Base-by-base conservation (phyloP, 2,329 filamentous ascomycete genomes). In the Colletotrichum gloeosporioides region DNA sequence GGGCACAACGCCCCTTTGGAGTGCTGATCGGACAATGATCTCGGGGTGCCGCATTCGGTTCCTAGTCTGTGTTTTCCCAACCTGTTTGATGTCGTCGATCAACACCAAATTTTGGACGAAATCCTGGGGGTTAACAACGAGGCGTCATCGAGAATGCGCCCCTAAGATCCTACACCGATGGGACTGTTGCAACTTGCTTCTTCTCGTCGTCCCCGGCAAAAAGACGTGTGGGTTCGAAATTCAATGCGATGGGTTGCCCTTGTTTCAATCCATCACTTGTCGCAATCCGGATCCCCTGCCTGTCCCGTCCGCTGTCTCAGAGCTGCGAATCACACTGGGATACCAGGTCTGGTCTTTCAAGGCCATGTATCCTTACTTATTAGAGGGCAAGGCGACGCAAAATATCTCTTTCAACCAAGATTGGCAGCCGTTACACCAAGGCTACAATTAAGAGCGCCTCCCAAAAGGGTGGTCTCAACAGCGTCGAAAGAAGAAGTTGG, bases 41-140 rank as follows among this genome's bases (percentile, higher is more conserved):
- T 68, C 31, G 69, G 39, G 55, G 73, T 57, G n/a, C 49, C 49
- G 49, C 27, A 4, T n/a, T 44, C 57, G 25, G 32, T 63, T 57
- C 55, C 16, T 34, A 64, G 34, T 67, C 16, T 57, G 44, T 34
- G 57, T 59, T 69, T 65, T 27, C 34, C 59, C 27, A 65, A 55
- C 57, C 57, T 73, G 57, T 64, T 73, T 29, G 36, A 32, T 34
- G 25, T 29, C 22, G 70, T 73, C 29, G 70, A 69, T 76, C 64
- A 65, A 27, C 34, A 49, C 57, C 27, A 69, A 73, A 31, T 13
- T 69, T 64, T 53, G 57, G 44, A 49, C 44, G 57, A 25, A 69
- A 65, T 49, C 73, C 25, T 61, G 31, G 32, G 64, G 64, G 53
- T 12, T 12, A 39, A 25, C 70, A 44, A 64, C 9, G 57, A 63